Evolutionary conservation across 2,329 filamentous ascomycete species (phyloP).

Genomic region (Septoria petroselini): DNA sequence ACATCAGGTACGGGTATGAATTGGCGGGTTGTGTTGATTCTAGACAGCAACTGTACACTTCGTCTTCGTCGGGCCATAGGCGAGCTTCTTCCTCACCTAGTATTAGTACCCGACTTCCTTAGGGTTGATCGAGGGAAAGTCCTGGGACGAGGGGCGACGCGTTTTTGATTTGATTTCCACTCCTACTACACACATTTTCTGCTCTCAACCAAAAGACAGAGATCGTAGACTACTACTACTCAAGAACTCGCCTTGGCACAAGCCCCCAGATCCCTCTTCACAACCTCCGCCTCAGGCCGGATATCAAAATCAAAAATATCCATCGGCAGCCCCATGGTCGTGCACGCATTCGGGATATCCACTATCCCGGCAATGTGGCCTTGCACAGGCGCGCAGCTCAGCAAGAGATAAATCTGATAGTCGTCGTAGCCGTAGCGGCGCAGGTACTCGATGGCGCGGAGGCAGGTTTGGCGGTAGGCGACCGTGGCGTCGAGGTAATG

Average conservation of each 20-base stretch:
- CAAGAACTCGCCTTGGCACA: conserved; percentile 62
- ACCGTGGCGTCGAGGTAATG: conserved; percentile 84
- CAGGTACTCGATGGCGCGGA: conserved; percentile 74
- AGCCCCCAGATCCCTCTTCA: conserved; percentile 64
- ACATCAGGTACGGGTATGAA: too few relatives aligned
- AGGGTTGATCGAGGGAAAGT: too few relatives aligned
- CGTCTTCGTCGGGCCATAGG: too few relatives aligned
- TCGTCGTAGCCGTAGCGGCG: conserved; percentile 64
- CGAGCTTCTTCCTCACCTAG: too few relatives aligned
- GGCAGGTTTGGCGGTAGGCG: conserved; percentile 77
- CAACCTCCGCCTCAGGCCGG: conserved; percentile 59
- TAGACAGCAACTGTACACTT: too few relatives aligned
- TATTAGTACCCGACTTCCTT: too few relatives aligned
- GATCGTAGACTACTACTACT: too few relatives aligned
- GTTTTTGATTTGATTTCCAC: too few relatives aligned
- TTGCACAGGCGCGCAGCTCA: conserved; percentile 82
- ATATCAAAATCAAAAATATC: conserved; percentile 97
- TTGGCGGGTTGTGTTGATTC: too few relatives aligned
- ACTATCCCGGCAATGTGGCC: conserved; percentile 79
- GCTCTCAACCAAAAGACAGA: too few relatives aligned
- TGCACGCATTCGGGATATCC: conserved; percentile 79
- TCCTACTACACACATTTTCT: too few relatives aligned
- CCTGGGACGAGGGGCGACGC: too few relatives aligned
- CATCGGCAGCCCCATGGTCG: conserved; percentile 81
- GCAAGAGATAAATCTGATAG: conserved; percentile 80